Percentiles rank a stretch among this genome's conserved stretches.
Conservation (phyloP, 179 eudicot species). For the Heliamphora pulchella region DNA sequence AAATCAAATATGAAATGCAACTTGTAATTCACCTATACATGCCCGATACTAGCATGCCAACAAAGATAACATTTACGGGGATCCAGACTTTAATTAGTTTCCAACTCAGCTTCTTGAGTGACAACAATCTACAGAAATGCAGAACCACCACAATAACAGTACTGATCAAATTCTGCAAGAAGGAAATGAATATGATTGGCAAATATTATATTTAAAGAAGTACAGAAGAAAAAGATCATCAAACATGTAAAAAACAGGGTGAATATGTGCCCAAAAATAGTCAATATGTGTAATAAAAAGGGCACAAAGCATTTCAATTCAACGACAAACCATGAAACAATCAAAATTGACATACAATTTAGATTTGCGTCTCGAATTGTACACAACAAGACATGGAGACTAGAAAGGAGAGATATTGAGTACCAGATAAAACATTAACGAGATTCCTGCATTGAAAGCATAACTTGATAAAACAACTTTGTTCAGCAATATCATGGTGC, state of each 20-base stretch:
- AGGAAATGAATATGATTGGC: neutral
- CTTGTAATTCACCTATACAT: conserved; percentile 58
- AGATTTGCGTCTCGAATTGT: neutral
- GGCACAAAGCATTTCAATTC: neutral
- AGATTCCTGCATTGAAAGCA: conserved; percentile 69
- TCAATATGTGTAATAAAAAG: neutral
- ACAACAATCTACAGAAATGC: conserved; percentile 44
- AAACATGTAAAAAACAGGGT: conserved; percentile 5
- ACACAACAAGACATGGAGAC: conserved; percentile 6
- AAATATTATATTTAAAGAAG: neutral
- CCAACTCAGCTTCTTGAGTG: conserved; percentile 63
- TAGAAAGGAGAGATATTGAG: too few species aligned
- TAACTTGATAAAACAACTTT: conserved; percentile 71
- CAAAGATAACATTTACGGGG: conserved; percentile 70
- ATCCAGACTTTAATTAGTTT: conserved; percentile 72
- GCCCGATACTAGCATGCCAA: conserved; percentile 84
- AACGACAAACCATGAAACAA: neutral
- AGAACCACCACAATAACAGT: conserved; percentile 45
- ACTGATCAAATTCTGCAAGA: conserved; percentile 68
- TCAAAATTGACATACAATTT: neutral
- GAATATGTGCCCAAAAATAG: neutral
- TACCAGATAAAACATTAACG: conserved; percentile 89
- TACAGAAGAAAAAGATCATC: neutral
- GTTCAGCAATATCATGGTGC: conserved; percentile 80
- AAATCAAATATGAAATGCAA: conserved; percentile 12